Evolutionary conservation across 176 grass and related monocot species (phyloP).

Genomic region (Cocos nucifera): DNA sequence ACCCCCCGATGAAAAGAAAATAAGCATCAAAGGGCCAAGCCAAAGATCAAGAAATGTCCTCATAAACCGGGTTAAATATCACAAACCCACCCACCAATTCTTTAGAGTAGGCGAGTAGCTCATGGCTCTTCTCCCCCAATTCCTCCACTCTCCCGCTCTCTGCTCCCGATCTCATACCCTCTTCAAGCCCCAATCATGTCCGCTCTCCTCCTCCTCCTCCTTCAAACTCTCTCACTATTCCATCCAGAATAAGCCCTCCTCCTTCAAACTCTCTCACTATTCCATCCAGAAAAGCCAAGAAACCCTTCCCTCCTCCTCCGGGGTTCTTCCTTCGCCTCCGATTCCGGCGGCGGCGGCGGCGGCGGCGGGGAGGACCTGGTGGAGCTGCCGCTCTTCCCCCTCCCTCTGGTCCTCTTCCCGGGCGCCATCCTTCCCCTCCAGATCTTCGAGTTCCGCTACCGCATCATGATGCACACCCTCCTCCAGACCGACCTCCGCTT

Average conservation of each 20-base stretch:
- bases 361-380: conserved; percentile 41
- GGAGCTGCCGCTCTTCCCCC: conserved; percentile 84
- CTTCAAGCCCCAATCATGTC: conserved; percentile 8
- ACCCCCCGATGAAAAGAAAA: too few species aligned
- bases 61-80: too few species aligned
- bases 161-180: neutral
- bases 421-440: conserved; percentile 71
- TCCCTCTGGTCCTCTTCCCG: conserved; percentile 93
- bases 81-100: too few species aligned
- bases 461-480: conserved; percentile 97
- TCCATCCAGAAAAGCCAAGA: too few species aligned
- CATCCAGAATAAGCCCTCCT: neutral
- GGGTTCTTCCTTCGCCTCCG: conserved; percentile 9
- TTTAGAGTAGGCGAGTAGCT: conserved; percentile 14
- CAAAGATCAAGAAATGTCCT: too few species aligned
- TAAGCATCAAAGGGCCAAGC: too few species aligned
- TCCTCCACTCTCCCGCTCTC: conserved; percentile 26
- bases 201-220: conserved; percentile 12
- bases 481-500: conserved; percentile 83
- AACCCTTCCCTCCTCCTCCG: conserved; percentile 11
- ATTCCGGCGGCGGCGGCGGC: neutral
- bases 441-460: conserved; percentile 98
- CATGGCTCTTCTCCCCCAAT: conserved; percentile 71
- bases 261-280: conserved; percentile 13
- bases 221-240: conserved; percentile 11